A percentile compares a stretch with the other conserved stretches of the same genome.
Conservation (phyloP, 345 rosid species). For the Euclidium syriacum region DNA sequence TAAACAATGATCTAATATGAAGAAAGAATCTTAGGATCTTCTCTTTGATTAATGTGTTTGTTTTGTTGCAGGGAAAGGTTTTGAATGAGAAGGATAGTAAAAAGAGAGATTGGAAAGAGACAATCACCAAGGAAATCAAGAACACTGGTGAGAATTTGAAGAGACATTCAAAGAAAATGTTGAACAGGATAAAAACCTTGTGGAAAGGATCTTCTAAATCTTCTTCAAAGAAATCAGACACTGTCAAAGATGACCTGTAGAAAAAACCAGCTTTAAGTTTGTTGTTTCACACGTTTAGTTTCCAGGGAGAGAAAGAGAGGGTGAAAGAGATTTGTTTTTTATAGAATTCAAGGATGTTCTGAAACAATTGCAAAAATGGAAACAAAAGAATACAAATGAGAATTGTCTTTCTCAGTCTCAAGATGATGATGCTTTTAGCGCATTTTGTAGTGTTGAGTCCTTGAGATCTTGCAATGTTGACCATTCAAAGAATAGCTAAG, state of each 20-base stretch:
- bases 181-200: conserved; percentile 49
- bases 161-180: conserved; percentile 53
- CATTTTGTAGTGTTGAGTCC: conserved; percentile 76
- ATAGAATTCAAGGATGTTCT: too few relatives aligned
- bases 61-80: conserved; percentile 59
- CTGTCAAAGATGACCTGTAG: too few relatives aligned
- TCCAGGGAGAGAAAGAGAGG: too few relatives aligned
- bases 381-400: not conserved
- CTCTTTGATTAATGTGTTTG: too few relatives aligned
- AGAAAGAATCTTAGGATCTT: conserved; percentile 10
- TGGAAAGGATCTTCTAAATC: too few relatives aligned
- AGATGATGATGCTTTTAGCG: conserved; percentile 35
- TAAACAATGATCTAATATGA: not conserved
- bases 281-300: too few relatives aligned
- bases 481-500: conserved; percentile 72
- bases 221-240: too few relatives aligned
- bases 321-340: too few relatives aligned
- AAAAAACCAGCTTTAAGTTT: too few relatives aligned
- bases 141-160: conserved; percentile 41
- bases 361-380: not conserved
- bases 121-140: conserved; percentile 43
- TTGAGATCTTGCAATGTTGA: conserved; percentile 53
- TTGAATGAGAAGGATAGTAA: conserved; percentile 44
- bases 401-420: not conserved
- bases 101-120: conserved; percentile 54